Conservation (phyloP, 2,329 filamentous ascomycete genomes). For the Aureobasidium sp. region DNA sequence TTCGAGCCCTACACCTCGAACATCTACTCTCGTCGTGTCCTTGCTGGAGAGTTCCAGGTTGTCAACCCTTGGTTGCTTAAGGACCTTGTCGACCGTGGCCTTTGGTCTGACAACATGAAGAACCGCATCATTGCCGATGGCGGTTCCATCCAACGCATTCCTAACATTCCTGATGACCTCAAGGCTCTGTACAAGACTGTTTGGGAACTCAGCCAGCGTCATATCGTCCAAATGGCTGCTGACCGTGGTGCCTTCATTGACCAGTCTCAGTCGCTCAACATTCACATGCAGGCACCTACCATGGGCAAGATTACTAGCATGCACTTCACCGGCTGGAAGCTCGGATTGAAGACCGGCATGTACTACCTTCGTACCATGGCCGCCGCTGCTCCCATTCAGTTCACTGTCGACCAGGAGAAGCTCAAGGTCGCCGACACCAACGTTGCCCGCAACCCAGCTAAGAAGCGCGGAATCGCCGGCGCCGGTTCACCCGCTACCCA, state of each 20-base stretch:
- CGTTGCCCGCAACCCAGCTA: constrained; percentile 57
- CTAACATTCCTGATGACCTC: constrained; percentile 91
- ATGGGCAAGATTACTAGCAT: constrained; percentile 99
- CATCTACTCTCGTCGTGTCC: constrained; percentile 96
- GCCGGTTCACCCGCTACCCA: constrained; percentile 34
- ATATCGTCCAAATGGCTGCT: constrained; percentile 94
- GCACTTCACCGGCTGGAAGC: constrained; percentile 99
- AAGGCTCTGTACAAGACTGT: constrained; percentile 99
- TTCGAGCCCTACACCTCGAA: constrained; percentile 99
- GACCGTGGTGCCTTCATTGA: constrained; percentile 98
- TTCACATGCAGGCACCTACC: constrained; percentile 97
- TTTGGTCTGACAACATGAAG: constrained; percentile 99
- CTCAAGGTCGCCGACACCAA: constrained; percentile 81
- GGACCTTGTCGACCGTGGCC: constrained; percentile 92
- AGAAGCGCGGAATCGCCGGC: constrained; percentile 59
- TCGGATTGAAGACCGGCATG: constrained; percentile 99
- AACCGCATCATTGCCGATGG: constrained; percentile 98
- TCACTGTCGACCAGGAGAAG: constrained; percentile 95
- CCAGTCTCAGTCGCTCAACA: constrained; percentile 98
- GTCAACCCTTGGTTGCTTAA: constrained; percentile 99
- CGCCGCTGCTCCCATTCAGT: constrained; percentile 93
- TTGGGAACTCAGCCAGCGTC: constrained; percentile 97
- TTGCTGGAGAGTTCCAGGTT: constrained; percentile 98
- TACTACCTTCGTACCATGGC: constrained; percentile 99
- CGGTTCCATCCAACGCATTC: constrained; percentile 92